phyloP scores from a whole-genome alignment of 2,329 filamentous ascomycete species.

The Exutisphaerella laricina region DNA sequence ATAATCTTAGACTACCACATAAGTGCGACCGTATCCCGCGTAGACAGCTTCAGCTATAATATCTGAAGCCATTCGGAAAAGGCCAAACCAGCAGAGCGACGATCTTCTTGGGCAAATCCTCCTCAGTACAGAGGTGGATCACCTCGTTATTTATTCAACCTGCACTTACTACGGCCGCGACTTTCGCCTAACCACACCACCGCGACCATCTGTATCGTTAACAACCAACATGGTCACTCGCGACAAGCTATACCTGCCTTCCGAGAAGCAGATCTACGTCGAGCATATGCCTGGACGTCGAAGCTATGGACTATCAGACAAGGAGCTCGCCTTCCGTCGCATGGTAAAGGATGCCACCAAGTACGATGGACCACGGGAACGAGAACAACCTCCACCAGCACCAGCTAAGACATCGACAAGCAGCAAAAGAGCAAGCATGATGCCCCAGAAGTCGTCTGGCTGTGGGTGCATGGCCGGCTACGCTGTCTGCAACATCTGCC shows the following conservation, averaged over 20 bases:
- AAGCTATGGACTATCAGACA: slow-evolving; percentile 1
- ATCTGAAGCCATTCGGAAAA: no score
- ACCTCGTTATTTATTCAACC: background rate
- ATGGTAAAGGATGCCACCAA: slow-evolving; percentile 4
- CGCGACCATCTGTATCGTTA: background rate
- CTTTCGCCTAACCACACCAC: no score
- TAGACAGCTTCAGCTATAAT: no score
- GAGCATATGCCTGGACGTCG: background rate
- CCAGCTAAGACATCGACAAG: background rate
- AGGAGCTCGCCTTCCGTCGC: slow-evolving; percentile 5
- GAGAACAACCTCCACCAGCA: background rate
- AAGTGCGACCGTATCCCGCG: no score
- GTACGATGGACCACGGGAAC: slow-evolving; percentile 2
- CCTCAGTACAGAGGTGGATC: background rate
- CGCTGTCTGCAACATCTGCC: background rate
- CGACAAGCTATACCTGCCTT: slow-evolving; percentile 4
- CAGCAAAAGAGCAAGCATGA: background rate
- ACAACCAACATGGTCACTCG: slow-evolving; percentile 1
- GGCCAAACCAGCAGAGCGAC: slow-evolving; percentile 1
- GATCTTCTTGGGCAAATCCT: background rate
- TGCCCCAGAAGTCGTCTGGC: background rate
- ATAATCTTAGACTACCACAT: background rate
- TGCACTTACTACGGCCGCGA: background rate
- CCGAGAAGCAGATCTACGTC: background rate
- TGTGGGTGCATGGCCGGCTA: slow-evolving; percentile 1